Percentiles rank a stretch among this genome's conserved stretches.
phyloP scores from a whole-genome alignment of 75 land plant species.

The Azolla pinnata region DNA sequence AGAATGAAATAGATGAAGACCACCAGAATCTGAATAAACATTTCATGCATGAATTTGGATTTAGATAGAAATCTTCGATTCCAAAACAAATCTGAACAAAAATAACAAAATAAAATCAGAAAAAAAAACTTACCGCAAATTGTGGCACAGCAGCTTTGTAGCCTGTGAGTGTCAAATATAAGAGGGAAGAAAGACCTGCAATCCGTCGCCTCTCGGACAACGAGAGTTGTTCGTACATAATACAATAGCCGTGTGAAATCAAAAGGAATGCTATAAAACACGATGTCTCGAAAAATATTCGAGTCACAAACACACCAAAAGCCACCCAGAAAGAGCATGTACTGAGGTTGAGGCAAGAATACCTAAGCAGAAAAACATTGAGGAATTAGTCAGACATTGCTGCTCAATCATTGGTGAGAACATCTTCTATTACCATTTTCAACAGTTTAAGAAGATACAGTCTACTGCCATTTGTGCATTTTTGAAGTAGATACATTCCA shows the following conservation, averaged over 20 bases:
- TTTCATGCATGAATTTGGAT: neutral
- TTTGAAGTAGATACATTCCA: no score
- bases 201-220: constrained; percentile 58
- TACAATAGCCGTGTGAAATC: constrained; percentile 94
- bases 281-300: constrained; percentile 84
- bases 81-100: neutral
- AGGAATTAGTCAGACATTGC: no score
- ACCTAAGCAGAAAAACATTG: constrained; percentile 74
- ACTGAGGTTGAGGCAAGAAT: constrained; percentile 58
- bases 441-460: no score
- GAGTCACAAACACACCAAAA: constrained; percentile 84
- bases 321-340: constrained; percentile 94
- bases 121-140: constrained; percentile 53
- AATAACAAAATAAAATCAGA: neutral
- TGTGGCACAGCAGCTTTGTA: constrained; percentile 83
- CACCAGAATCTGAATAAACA: constrained; percentile 76
- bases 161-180: constrained; percentile 83
- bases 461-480: no score
- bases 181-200: constrained; percentile 60
- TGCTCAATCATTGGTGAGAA: no score
- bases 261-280: constrained; percentile 73
- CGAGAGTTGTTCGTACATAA: constrained; percentile 80
- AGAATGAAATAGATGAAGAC: constrained; percentile 48
- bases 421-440: no score
- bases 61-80: neutral